These are phyloP conservation scores for Hypoxylon sp. DNA, from an alignment of 2,329 filamentous ascomycete species.

Conservation along the genomic window DNA sequence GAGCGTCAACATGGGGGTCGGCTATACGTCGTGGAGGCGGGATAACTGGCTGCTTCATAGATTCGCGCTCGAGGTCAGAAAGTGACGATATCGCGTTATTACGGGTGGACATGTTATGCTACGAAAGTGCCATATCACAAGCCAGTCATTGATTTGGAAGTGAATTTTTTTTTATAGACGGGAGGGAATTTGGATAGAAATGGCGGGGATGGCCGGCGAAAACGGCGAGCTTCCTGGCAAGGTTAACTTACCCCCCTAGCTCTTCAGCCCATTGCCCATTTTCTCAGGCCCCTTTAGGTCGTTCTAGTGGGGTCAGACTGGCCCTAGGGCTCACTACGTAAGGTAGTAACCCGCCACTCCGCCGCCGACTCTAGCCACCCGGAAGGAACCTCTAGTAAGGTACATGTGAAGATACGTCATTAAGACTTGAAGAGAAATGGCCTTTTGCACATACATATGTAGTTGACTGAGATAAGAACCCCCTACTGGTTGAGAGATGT, in stretches of 20 bases:
- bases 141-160: constrained; percentile 23
- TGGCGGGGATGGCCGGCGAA: constrained; percentile 31
- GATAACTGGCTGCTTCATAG: constrained; percentile 21
- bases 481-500: no score
- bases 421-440: no score
- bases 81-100: constrained; percentile 35
- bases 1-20: constrained; percentile 30
- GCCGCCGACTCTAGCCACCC: no score
- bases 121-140: constrained; percentile 16
- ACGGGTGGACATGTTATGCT: constrained; percentile 32
- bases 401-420: not conserved
- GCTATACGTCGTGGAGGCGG: not conserved
- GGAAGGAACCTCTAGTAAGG: no score
- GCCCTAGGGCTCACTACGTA: not conserved
- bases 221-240: constrained; percentile 19
- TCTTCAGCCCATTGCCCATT: constrained; percentile 11
- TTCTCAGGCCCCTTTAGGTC: not conserved
- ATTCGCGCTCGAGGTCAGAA: constrained; percentile 6
- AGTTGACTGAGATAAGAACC: no score
- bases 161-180: constrained; percentile 7
- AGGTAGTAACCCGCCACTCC: not conserved
- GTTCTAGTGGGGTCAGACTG: not conserved
- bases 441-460: no score
- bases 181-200: constrained; percentile 33
- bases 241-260: constrained; percentile 1